Conservation (phyloP, 345 rosid species). For the Boechera retrofracta region DNA sequence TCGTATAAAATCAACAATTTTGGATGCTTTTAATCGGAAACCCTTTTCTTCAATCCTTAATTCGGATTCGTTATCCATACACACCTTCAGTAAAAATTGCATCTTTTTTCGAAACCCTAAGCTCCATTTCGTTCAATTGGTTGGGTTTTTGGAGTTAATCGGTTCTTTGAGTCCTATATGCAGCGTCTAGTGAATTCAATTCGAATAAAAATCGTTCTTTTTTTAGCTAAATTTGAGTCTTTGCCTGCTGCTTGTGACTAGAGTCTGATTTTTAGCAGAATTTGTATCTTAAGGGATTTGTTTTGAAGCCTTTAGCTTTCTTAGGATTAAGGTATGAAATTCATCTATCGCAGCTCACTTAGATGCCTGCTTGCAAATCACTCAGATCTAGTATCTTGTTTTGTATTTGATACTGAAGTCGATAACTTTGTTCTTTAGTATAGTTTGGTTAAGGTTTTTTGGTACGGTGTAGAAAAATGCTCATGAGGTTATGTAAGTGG, state of each 20-base stretch:
- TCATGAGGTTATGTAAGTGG: neutral
- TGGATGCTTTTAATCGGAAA: no score
- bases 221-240: neutral
- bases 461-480: neutral
- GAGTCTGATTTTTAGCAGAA: constrained; percentile 7
- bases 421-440: neutral
- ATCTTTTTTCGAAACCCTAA: constrained; percentile 33
- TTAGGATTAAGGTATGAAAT: neutral
- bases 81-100: constrained; percentile 7
- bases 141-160: neutral
- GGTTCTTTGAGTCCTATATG: neutral
- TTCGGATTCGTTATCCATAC: constrained; percentile 16
- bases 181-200: neutral
- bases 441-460: neutral
- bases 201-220: constrained; percentile 5
- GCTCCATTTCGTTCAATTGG: neutral
- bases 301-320: constrained; percentile 21
- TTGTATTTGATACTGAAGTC: neutral
- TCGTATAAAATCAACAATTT: no score
- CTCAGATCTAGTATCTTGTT: constrained; percentile 4
- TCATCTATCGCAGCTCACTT: neutral
- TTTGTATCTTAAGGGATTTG: constrained; percentile 1
- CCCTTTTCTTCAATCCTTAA: neutral
- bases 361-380: neutral
- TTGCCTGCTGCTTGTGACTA: neutral